Evolutionary conservation across 768 basidiomycete genomes (phyloP), one percentile per base, ranked within the genome.

Genomic region (Mycena vitilis): DNA sequence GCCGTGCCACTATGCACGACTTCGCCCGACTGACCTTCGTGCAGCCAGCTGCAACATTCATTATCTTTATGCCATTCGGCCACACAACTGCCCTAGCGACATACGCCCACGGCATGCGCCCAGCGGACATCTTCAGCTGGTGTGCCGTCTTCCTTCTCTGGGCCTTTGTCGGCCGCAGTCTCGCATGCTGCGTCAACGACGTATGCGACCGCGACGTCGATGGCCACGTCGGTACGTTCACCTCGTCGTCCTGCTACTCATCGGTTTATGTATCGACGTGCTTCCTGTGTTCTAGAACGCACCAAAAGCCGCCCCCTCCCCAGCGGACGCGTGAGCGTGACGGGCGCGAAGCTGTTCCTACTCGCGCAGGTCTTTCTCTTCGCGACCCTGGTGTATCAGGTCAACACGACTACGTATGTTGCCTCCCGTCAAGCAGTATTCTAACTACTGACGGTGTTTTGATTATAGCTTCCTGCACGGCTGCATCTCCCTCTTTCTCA

Each of bases 11-110:
- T 16, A 49, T 22, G 23, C 48, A 25, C 30, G 30, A 9, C 10
- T 23, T 15, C n/a, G 22, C 22, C 22, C n/a, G 5, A 4, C 23
- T 49, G 22, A 49, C 23, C n/a, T 49, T 49, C 25, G 10, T 25
- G 22, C n/a, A 49, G 48, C 48, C 48, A 10, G 48, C 48, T 49
- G 48, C 48, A n/a, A 49, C 48, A 49, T 49, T 49, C 48, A 49
- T 49, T 49, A 49, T 49, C 11, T 49, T 49, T 23, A 49, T 49
- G 48, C 48, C 48, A 23, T 49, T 49, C 25, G 48, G 48, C 48
- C 48, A 49, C 22, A 25, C 20, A 11, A 25, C 25, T 2, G 48
- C 48, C 22, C 25, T 49, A 22, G 22, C 48, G 10, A 23, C 48
- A 8, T 49, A 49, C 48, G 48, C 48, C 20, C 48, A 49, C 48